phyloP scores from a whole-genome alignment of 257 asterid species.

The Ilex aquifolium region DNA sequence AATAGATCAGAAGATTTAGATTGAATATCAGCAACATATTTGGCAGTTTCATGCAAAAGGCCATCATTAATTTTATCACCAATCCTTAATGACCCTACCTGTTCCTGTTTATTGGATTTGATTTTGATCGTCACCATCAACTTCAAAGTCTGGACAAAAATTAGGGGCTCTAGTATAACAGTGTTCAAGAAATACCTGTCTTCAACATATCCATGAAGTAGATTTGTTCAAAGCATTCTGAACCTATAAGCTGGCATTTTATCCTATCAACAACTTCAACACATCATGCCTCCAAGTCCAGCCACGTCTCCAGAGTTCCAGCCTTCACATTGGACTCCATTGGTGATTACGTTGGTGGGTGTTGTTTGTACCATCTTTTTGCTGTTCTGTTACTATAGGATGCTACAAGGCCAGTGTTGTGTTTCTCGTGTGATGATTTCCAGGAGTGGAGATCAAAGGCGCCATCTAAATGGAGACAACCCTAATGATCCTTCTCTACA shows the following conservation, averaged over 20 bases:
- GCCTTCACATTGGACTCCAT: slow-evolving; percentile 48
- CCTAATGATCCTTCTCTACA: slow-evolving; percentile 44
- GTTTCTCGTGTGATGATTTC: slow-evolving; percentile 13
- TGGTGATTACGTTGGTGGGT: slow-evolving; percentile 35
- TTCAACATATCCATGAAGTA: no score
- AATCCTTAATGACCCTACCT: not conserved
- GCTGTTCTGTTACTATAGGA: slow-evolving; percentile 41
- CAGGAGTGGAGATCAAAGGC: slow-evolving; percentile 27
- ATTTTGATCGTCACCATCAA: no score
- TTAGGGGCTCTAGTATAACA: no score
- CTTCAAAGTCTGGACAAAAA: no score
- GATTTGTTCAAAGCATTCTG: no score
- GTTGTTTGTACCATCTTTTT: slow-evolving; percentile 42
- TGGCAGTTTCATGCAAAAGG: no score
- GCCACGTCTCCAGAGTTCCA: slow-evolving; percentile 16
- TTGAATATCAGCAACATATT: no score
- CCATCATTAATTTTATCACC: not conserved
- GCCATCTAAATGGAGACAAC: slow-evolving; percentile 29
- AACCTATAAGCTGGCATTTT: no score
- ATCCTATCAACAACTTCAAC: not conserved
- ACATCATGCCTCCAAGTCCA: slow-evolving; percentile 29
- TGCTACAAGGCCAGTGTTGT: slow-evolving; percentile 29
- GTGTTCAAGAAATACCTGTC: no score
- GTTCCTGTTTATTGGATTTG: not conserved
- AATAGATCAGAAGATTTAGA: no score